Evolutionary conservation across 2,329 filamentous ascomycete species (phyloP), one percentile per base, ranked within the genome.

Genomic region (Fusarium newnesense): DNA sequence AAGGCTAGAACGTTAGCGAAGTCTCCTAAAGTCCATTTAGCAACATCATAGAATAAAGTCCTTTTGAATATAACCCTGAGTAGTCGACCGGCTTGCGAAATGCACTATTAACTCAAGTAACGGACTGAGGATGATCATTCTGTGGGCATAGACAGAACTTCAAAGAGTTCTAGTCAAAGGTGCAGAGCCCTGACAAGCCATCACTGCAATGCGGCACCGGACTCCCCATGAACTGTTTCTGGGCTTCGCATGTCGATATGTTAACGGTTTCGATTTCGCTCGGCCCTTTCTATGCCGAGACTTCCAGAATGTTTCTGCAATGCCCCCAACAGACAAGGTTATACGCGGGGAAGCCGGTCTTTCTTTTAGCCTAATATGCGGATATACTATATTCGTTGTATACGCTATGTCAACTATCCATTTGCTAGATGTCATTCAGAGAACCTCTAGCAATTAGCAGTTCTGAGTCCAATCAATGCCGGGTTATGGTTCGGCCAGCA

Each of bases 111-210:
- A 34, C 16, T 34, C 16, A 16, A 7, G 34, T 16, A 7, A 16
- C 15, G 32, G 15, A 6, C 4, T 34, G 32, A 34, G 15, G 5
- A 34, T 16, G 6, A 15, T 34, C 4, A 36, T 24, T 11, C 19
- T 0, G 4, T 30, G 4, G 21, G 28, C 21, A 12, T 2, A 18
- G 5, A 7, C 4, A 18, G 3, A 13, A 7, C 2, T 7, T 10
- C 8, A 6, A 34, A 34, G 4, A 9, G 6, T 24, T 19, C 9
- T 24, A 10, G 11, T 10, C 30, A 19, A 11, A 26, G 9, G 18
- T 10, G 1, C 9, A 11, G 4, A 26, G 7, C 10, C 1, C 5
- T 9, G 1, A 21, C 16, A 3, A 21, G 7, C 15, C 3, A 9
- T 16, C 5, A 12, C 12, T 26, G 19, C 24, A 28, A 28, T 16